Evolutionary conservation across 2,329 filamentous ascomycete species (phyloP).

Genomic region (Cryphonectria parasitica): DNA sequence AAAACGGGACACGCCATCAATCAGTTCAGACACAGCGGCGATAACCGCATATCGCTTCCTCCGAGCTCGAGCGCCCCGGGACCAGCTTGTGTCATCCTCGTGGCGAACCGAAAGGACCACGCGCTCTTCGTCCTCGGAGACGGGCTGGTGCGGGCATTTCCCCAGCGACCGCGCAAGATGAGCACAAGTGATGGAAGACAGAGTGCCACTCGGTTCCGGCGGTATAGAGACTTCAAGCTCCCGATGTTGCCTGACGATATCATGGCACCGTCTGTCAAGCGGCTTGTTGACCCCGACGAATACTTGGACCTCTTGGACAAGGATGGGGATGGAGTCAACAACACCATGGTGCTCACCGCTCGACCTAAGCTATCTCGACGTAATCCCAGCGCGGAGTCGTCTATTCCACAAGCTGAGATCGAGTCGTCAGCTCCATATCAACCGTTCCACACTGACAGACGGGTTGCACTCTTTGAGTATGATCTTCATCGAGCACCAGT

Average conservation of each 20-base stretch:
- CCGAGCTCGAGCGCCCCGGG: constrained; percentile 56
- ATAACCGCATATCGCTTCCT: constrained; percentile 74
- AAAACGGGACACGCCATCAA: constrained; percentile 72
- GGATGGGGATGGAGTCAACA: constrained; percentile 58
- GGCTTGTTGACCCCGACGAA: constrained; percentile 61
- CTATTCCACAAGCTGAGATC: constrained; percentile 79
- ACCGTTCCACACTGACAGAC: constrained; percentile 89
- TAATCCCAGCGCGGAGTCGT: constrained; percentile 60
- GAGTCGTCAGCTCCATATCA: constrained; percentile 96
- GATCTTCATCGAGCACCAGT: constrained; percentile 32
- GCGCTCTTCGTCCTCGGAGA: constrained; percentile 67
- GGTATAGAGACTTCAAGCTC: constrained; percentile 69
- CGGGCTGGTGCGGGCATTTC: constrained; percentile 69
- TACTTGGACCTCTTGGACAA: constrained; percentile 57
- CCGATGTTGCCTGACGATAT: constrained; percentile 64
- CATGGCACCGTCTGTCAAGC: constrained; percentile 59
- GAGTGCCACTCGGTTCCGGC: constrained; percentile 57
- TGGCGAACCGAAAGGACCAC: constrained; percentile 64
- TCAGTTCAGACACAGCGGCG: constrained; percentile 73
- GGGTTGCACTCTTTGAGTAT: constrained; percentile 78
- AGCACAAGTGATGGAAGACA: constrained; percentile 58
- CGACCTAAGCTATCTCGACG: constrained; percentile 42
- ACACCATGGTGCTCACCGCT: constrained; percentile 56
- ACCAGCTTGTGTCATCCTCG: constrained; percentile 66
- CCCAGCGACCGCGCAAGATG: constrained; percentile 59